A percentile compares a stretch with the other conserved stretches of the same genome.
Conservation (phyloP, 352 stramenopile species). For the Globisporangium irregulare region DNA sequence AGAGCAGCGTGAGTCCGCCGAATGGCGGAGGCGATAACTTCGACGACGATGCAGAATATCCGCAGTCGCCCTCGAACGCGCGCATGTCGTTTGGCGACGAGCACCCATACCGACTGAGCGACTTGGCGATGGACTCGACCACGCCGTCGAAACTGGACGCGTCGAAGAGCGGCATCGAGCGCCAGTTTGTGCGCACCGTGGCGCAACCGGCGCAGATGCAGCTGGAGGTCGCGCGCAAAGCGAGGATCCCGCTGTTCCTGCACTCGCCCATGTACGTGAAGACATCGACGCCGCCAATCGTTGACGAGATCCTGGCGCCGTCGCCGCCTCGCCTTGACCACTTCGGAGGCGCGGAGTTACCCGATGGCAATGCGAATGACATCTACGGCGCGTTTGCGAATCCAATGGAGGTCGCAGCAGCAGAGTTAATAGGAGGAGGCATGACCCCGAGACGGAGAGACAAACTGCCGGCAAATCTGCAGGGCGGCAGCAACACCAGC, state of each 20-base stretch:
- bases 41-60: constrained; percentile 23
- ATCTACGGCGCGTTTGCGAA: constrained; percentile 8
- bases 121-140: constrained; percentile 11
- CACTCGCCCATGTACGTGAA: constrained; percentile 87
- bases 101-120: constrained; percentile 8
- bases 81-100: constrained; percentile 11
- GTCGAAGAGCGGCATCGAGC: constrained; percentile 58
- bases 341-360: constrained; percentile 19
- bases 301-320: constrained; percentile 34
- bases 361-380: constrained; percentile 17
- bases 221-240: constrained; percentile 78
- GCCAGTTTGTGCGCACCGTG: constrained; percentile 65
- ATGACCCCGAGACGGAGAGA: constrained; percentile 36
- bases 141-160: constrained; percentile 44
- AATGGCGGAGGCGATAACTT: constrained; percentile 15
- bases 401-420: neutral
- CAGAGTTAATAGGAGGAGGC: constrained; percentile 14
- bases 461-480: constrained; percentile 47
- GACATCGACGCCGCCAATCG: constrained; percentile 52
- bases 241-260: constrained; percentile 79
- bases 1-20: constrained; percentile 28
- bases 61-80: constrained; percentile 6
- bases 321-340: constrained; percentile 17
- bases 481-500: constrained; percentile 71
- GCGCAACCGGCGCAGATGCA: constrained; percentile 84